phyloP scores from a whole-genome alignment of 108 stramenopile genomes.

The Bacterosira constricta region DNA sequence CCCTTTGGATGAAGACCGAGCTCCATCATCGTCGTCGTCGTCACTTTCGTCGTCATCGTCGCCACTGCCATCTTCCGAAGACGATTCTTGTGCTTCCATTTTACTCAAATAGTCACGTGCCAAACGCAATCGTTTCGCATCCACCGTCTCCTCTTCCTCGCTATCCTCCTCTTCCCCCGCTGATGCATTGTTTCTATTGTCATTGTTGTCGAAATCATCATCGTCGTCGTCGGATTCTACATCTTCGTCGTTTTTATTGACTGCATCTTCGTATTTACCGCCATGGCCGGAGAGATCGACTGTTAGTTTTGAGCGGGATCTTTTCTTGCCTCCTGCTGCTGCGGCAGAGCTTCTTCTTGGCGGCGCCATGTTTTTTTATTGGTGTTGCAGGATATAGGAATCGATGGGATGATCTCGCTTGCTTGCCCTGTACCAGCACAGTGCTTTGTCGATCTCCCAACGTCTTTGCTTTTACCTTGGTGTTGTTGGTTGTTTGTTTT shows the following conservation, averaged over 20 bases:
- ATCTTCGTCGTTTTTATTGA: slow-evolving; percentile 39
- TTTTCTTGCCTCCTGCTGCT: neutral
- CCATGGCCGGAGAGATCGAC: slow-evolving; percentile 44
- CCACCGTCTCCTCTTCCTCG: slow-evolving; percentile 78
- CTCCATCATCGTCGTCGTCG: slow-evolving; percentile 34
- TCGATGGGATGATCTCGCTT: too few species aligned
- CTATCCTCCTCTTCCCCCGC: slow-evolving; percentile 46
- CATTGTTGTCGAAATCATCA: slow-evolving; percentile 51
- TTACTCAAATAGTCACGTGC: slow-evolving; percentile 81
- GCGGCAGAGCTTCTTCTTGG: neutral
- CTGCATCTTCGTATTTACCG: slow-evolving; percentile 25
- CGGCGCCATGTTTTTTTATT: neutral
- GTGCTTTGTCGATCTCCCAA: too few species aligned
- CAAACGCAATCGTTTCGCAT: slow-evolving; percentile 78
- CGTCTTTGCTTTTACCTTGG: too few species aligned
- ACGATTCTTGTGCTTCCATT: slow-evolving; percentile 53
- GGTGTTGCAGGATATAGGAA: too few species aligned
- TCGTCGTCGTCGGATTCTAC: slow-evolving; percentile 47
- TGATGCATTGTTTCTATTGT: slow-evolving; percentile 28
- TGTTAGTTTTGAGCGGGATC: slow-evolving; percentile 19
- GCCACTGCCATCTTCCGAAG: slow-evolving; percentile 27
- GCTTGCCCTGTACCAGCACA: too few species aligned
- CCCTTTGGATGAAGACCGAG: slow-evolving; percentile 49
- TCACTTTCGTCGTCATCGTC: slow-evolving; percentile 46
- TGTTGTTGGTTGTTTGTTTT: too few species aligned